Evolutionary conservation across 2,329 filamentous ascomycete genomes (phyloP), one percentile per base, ranked within the genome.

Genomic region (Fusarium duplospermum): DNA sequence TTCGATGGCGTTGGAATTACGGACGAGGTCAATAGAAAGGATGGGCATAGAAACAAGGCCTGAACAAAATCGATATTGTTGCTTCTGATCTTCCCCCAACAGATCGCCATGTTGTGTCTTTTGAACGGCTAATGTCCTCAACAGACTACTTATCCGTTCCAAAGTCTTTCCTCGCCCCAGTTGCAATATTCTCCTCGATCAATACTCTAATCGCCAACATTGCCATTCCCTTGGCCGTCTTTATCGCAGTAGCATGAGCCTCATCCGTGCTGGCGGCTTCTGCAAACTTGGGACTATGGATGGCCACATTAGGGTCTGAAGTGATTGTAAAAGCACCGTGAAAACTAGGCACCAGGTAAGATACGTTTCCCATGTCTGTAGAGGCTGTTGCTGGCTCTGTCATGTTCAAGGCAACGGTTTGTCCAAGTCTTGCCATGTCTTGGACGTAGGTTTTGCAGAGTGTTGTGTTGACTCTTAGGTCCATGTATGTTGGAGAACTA

Each of bases 311-410:
- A 0, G 80, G 62, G 2, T 66, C 52, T 0, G 52, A 57, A 35
- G 29, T 57, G 14, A 89, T 86, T 2, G 78, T 81, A 66, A 89
- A 88, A 35, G 82, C 84, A 5, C 85, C 84, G 69, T 89, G 87
- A 56, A 89, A 84, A 6, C 82, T 84, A 0, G 87, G 87, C 2
- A 86, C 80, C 1, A 83, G 71, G 56, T 88, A 85, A 10, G 83
- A 84, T 11, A 89, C 86, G 62, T 89, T 89, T 31, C 86, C 86
- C 86, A 87, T 87, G 76, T 88, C 86, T 0, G 86, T 87, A 0
- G 86, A 87, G 4, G 80, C 81, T 14, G 77, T 76, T 66, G 86
- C 76, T 1, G 83, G 78, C 81, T 1, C 83, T 79, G 24, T 82
- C 78, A 86, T 78, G 6, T 81, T 83, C 35, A 82, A 80, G 13